Evolutionary conservation across 768 basidiomycete genomes (phyloP).

Genomic region (Russula dissimulans): DNA sequence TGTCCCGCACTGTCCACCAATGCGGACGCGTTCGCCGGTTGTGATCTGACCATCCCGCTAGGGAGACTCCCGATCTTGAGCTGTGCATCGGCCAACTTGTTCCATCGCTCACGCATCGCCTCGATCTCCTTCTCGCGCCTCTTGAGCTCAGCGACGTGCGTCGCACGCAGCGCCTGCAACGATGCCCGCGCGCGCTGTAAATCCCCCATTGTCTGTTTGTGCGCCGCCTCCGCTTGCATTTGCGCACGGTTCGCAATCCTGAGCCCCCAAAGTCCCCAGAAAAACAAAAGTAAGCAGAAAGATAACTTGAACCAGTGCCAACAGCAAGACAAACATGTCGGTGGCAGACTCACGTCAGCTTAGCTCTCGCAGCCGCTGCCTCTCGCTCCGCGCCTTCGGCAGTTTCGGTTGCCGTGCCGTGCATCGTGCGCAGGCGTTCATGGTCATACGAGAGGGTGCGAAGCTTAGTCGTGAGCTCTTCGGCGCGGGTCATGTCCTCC

Average conservation of each 20-base stretch:
- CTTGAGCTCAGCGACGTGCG: slow-evolving; percentile 64
- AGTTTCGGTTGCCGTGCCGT: slow-evolving; percentile 47
- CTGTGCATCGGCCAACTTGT: slow-evolving; percentile 60
- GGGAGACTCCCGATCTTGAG: slow-evolving; percentile 37
- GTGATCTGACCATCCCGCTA: slow-evolving; percentile 30
- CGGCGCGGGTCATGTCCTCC: slow-evolving; percentile 74
- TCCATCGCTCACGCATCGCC: slow-evolving; percentile 64
- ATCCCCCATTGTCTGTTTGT: slow-evolving; percentile 62
- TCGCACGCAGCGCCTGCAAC: slow-evolving; percentile 58
- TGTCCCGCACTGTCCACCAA: slow-evolving; percentile 22
- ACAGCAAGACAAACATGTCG: too few relatives aligned
- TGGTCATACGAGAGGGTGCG: slow-evolving; percentile 75
- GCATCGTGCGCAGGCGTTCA: slow-evolving; percentile 61
- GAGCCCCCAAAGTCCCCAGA: neutral
- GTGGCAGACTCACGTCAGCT: slow-evolving; percentile 46
- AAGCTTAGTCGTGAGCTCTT: slow-evolving; percentile 64
- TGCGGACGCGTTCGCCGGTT: slow-evolving; percentile 43
- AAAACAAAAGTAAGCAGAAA: neutral
- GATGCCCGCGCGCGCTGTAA: slow-evolving; percentile 63
- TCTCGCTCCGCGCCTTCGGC: slow-evolving; percentile 74
- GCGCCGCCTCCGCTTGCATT: slow-evolving; percentile 50
- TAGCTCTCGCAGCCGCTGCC: slow-evolving; percentile 60
- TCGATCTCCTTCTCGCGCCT: slow-evolving; percentile 77
- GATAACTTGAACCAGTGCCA: too few relatives aligned
- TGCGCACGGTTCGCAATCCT: slow-evolving; percentile 45